Percentiles rank a stretch among this genome's conserved stretches.
Conservation (phyloP, 2,329 filamentous ascomycete genomes). For the Botrytis fragariae region DNA sequence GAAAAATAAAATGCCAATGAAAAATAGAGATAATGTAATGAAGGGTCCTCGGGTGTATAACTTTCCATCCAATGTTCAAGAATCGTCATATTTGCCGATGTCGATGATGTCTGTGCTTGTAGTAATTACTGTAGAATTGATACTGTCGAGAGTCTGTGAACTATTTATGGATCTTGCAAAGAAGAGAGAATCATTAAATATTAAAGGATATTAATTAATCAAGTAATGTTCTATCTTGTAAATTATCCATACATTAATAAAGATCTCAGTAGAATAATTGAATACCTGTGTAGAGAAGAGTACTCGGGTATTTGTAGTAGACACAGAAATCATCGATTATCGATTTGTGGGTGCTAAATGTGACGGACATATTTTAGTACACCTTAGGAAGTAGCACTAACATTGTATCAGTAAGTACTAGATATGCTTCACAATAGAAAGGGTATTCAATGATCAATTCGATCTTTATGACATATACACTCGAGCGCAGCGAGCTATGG, state of each 20-base stretch:
- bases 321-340: background rate
- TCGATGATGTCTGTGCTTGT: background rate
- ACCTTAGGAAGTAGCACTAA: no score
- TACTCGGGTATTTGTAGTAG: background rate
- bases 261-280: background rate
- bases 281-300: background rate
- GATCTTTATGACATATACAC: background rate
- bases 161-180: background rate
- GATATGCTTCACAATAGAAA: no score
- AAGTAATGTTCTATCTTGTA: no score
- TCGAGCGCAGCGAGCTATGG: background rate
- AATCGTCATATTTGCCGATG: background rate
- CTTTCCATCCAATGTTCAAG: background rate
- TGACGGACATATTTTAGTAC: background rate
- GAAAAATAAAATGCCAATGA: background rate
- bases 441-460: no score
- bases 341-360: background rate
- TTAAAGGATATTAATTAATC: background rate
- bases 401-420: no score
- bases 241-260: no score
- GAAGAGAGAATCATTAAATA: background rate
- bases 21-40: background rate
- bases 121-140: background rate
- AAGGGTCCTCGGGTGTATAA: background rate
- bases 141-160: background rate